Evolutionary conservation across 2,329 filamentous ascomycete species (phyloP), one percentile per base, ranked within the genome.

Genomic region (Venturia nashicola): DNA sequence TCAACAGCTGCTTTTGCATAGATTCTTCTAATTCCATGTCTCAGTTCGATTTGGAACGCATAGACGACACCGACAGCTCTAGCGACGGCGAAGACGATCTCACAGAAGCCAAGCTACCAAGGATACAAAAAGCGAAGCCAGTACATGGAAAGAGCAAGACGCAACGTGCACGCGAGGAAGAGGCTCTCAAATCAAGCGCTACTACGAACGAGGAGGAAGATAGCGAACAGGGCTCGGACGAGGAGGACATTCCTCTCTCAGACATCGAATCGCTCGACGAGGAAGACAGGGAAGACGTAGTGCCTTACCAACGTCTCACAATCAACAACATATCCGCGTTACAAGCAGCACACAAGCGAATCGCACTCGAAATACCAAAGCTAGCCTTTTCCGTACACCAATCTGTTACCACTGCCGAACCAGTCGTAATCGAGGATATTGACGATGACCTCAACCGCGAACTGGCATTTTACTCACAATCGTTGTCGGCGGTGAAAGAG

Each of bases 311-410:
- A 74, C 89, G 91, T 70, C 86, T 97, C 68, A 97, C 92, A 62
- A 97, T 97, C 79, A 97, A 99, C 83, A 99, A 99, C 80, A 92
- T 89, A 63, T 81, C 89, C 68, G 94, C 93, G 42, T 89, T 99
- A 61, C 84, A 85, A 68, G 82, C 89, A 69, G 86, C 91, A 14
- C 82, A 95, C 67, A 88, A 89, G 72, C 90, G 92, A 70, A 91
- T 95, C 74, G 79, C 84, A 40, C 79, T 94, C 62, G 85, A 89
- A 16, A 84, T 84, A 64, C 81, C 83, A 63, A 82, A 83, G 67
- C 85, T 90, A 23, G 83, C 89, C 55, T 99, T 99, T 78, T 87
- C 86, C 67, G 85, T 88, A 70, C 89, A 96, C 77, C 91, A 96
- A 76, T 85, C 85, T 48, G 77, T 97, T 62, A 83, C 86, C 20